Conservation (phyloP, 768 basidiomycete genomes). For the Phaffia tasmanica region DNA sequence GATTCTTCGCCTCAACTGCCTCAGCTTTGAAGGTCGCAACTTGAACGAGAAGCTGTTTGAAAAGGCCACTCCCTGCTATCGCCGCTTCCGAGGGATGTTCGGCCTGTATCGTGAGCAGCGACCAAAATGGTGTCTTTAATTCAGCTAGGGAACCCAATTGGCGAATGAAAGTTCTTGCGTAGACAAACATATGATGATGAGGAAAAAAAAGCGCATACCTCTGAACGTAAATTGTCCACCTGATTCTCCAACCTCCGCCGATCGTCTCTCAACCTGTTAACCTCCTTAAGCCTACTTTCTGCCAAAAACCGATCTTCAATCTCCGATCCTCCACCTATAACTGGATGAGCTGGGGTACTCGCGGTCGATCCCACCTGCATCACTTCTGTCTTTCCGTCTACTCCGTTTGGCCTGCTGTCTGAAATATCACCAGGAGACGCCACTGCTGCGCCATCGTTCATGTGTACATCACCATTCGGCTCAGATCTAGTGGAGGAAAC, state of each 20-base stretch:
- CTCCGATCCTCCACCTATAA: background rate
- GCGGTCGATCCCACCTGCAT: no score
- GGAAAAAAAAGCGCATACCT: constrained; percentile 23
- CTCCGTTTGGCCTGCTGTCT: no score
- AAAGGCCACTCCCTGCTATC: constrained; percentile 38
- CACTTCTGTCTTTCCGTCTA: no score
- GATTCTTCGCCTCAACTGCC: constrained; percentile 41
- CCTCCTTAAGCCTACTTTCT: constrained; percentile 29
- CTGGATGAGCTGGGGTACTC: no score
- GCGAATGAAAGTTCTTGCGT: no score
- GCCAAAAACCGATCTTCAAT: constrained; percentile 27
- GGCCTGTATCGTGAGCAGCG: constrained; percentile 16
- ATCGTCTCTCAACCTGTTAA: constrained; percentile 30
- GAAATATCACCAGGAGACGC: background rate
- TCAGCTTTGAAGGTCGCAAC: constrained; percentile 45
- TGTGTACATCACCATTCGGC: background rate
- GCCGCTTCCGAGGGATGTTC: constrained; percentile 32
- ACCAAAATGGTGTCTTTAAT: background rate
- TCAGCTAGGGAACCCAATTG: no score
- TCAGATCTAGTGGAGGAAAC: background rate
- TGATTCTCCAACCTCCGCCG: constrained; percentile 30
- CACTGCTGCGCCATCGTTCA: background rate
- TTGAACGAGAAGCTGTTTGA: constrained; percentile 51
- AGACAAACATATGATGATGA: no score
- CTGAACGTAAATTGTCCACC: constrained; percentile 28